Evolutionary conservation across 225 moss, liverwort and hornwort genomes (phyloP).

Genomic region (Bryoerythrophyllum caledonicum): DNA sequence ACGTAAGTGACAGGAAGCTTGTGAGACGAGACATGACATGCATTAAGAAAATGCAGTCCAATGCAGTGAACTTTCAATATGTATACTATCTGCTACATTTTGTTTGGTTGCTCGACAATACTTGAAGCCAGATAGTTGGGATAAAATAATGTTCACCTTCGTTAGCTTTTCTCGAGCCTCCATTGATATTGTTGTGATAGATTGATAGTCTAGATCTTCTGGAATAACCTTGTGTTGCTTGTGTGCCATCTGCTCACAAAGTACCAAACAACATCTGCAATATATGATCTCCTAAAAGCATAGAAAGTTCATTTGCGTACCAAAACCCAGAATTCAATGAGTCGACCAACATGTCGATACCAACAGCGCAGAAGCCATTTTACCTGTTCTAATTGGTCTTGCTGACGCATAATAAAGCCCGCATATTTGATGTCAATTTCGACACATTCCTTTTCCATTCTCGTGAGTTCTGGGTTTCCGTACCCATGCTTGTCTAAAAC

Average conservation of each 20-base stretch:
- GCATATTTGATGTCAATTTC: slow-evolving; percentile 89
- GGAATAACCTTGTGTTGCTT: slow-evolving; percentile 73
- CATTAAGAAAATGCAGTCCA: background rate
- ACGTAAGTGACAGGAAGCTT: background rate
- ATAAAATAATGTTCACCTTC: slow-evolving; percentile 42
- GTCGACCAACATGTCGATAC: background rate
- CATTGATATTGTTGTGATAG: slow-evolving; percentile 65
- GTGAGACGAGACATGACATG: background rate
- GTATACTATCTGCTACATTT: no score
- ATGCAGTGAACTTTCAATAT: background rate
- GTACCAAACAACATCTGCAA: slow-evolving; percentile 8
- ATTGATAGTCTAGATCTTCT: slow-evolving; percentile 52
- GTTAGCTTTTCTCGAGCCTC: slow-evolving; percentile 84
- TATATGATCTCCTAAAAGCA: background rate
- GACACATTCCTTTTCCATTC: slow-evolving; percentile 72
- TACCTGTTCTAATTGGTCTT: slow-evolving; percentile 77
- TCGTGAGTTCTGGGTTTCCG: slow-evolving; percentile 55
- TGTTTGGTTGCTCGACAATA: background rate
- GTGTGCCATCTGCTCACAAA: slow-evolving; percentile 56
- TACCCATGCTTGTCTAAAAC: slow-evolving; percentile 68
- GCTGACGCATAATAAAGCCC: slow-evolving; percentile 80
- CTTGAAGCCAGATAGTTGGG: background rate
- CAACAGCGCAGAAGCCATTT: background rate
- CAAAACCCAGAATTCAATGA: background rate
- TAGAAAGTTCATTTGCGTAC: background rate